Evolutionary conservation across 257 asterid species (phyloP).

Genomic region (Sherardia arvensis): DNA sequence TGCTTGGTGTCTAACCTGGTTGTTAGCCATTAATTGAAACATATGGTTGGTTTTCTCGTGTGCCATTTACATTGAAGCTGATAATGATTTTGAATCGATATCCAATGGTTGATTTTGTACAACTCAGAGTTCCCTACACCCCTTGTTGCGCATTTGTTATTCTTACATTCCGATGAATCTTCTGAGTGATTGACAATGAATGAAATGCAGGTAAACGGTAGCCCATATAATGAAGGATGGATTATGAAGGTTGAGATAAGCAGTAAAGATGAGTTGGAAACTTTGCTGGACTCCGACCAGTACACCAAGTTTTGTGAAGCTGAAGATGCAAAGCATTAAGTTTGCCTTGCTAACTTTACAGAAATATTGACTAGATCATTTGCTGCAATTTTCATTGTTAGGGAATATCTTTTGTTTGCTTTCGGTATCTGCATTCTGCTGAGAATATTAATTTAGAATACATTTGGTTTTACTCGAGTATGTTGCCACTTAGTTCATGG

Average conservation of each 20-base stretch:
- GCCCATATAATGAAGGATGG: conserved; percentile 94
- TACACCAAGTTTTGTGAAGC: conserved; percentile 81
- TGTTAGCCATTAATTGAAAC: neutral
- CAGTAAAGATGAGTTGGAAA: conserved; percentile 36
- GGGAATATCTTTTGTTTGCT: neutral
- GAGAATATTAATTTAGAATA: neutral
- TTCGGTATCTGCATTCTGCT: neutral
- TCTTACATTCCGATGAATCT: neutral
- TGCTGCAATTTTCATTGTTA: neutral
- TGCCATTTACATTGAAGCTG: no score
- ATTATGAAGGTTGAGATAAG: conserved; percentile 78
- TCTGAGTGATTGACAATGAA: neutral
- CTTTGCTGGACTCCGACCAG: conserved; percentile 52
- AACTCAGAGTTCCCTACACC: neutral
- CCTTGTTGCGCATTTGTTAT: no score
- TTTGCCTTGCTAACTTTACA: neutral
- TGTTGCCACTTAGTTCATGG: no score
- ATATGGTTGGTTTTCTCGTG: neutral
- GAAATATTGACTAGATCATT: neutral
- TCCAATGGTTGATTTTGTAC: neutral
- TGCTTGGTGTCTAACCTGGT: no score
- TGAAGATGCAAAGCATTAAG: conserved; percentile 73
- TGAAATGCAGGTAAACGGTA: conserved; percentile 49
- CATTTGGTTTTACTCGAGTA: no score
- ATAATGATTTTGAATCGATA: no score